phyloP scores from a whole-genome alignment of 2,329 filamentous ascomycete species.

The Whalleya microplaca region DNA sequence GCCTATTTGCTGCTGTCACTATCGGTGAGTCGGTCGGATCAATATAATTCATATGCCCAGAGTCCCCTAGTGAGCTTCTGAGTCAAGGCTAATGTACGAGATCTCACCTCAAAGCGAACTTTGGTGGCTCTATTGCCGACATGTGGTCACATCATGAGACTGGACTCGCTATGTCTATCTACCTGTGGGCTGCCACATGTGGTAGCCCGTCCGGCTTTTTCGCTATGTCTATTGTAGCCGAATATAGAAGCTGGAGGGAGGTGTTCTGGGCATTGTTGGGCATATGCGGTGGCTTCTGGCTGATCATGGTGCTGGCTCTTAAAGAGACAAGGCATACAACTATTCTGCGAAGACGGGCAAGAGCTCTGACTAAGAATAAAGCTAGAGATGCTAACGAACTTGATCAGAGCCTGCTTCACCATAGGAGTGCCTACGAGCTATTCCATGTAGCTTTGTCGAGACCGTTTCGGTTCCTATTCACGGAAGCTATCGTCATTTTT shows the following conservation, averaged over 20 bases:
- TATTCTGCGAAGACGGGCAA: conserved; percentile 43
- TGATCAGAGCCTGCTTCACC: conserved; percentile 43
- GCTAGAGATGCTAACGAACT: conserved; percentile 31
- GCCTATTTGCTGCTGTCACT: conserved; percentile 46
- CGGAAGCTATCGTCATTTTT: conserved; percentile 52
- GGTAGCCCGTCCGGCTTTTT: conserved; percentile 51
- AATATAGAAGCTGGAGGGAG: conserved; percentile 45
- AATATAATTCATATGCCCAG: not conserved
- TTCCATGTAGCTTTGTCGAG: conserved; percentile 47
- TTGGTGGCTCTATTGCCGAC: conserved; percentile 50
- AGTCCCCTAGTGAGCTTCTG: not conserved
- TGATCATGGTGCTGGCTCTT: conserved; percentile 44
- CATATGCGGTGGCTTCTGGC: conserved; percentile 47
- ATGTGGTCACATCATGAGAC: conserved; percentile 47
- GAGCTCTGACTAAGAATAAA: conserved; percentile 31
- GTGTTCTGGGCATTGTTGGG: conserved; percentile 51
- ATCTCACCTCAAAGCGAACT: conserved; percentile 33
- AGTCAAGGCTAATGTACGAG: not conserved
- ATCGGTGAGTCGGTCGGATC: conserved; percentile 18
- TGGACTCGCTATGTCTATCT: conserved; percentile 39
- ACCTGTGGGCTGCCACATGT: conserved; percentile 50
- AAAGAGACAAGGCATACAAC: conserved; percentile 50
- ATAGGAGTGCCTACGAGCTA: conserved; percentile 39
- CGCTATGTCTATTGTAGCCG: conserved; percentile 48
- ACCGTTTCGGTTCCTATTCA: conserved; percentile 50